These are phyloP conservation scores for Hibiscus trionum DNA, from an alignment of 345 rosid species.

Conservation along the genomic window DNA sequence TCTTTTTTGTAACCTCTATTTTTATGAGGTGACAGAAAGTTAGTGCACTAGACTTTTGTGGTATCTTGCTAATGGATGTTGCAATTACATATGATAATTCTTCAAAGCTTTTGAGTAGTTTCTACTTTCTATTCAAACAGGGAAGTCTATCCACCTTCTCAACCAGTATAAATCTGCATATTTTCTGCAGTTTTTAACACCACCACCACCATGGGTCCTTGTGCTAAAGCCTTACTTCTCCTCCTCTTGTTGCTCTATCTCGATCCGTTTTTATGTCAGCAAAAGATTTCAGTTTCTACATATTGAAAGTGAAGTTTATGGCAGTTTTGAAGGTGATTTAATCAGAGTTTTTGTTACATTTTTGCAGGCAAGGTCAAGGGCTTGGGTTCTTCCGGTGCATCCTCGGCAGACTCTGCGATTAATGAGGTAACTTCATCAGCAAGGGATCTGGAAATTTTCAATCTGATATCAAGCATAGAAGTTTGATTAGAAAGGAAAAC, in stretches of 20 bases:
- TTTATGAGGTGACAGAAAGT: neutral
- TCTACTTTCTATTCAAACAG: conserved; percentile 18
- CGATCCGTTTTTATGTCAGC: conserved; percentile 19
- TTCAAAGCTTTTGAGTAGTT: conserved; percentile 21
- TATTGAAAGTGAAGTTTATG: neutral
- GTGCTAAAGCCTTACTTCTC: neutral
- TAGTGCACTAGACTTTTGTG: conserved; percentile 14
- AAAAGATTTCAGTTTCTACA: too few relatives aligned
- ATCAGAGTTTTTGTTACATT: neutral
- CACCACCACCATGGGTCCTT: conserved; percentile 15
- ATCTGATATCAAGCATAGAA: neutral
- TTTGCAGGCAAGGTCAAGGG: conserved; percentile 15
- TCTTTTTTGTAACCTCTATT: neutral
- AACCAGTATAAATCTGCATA: conserved; percentile 26
- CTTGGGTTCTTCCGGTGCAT: neutral
- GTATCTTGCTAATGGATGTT: conserved; percentile 14
- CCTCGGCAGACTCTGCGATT: neutral
- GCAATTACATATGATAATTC: conserved; percentile 15
- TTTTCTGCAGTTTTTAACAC: neutral
- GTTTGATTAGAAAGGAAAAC: neutral
- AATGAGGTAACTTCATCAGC: conserved; percentile 17
- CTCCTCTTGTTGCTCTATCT: conserved; percentile 15
- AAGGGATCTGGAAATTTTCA: neutral
- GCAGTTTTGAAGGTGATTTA: neutral
- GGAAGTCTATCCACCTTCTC: neutral